Evolutionary conservation across 192 early-diverging fungal genomes (phyloP), one percentile per base, ranked within the genome.

Genomic region (Chytriomyces sp.): DNA sequence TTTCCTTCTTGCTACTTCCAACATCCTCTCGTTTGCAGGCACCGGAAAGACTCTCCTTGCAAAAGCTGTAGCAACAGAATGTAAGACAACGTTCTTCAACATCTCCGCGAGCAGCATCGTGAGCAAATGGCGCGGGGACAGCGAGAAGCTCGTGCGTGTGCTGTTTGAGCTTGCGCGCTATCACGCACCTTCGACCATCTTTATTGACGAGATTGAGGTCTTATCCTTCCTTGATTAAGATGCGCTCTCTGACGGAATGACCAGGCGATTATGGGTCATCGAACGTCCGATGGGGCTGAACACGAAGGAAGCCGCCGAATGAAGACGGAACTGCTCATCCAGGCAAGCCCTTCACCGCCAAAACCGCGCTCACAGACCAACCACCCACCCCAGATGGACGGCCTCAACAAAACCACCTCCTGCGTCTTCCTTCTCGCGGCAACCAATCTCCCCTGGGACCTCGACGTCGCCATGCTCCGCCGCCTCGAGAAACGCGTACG

Each of bases 301-400:
- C 84, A 86, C 59, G 86, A 88, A 77, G 86, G 82, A 22, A 79
- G 77, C 39, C 59, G 83, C 49, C 62, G 86, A 39, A 88, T 88
- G 84, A 88, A 88, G 63, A 88, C 86, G n/a, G 86, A 88, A 64
- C 69, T 88, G 39, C 75, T 88, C 30, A 80, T 88, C 17, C 86
- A 87, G 74, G 77, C 77, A 57, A 32, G 0, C 30, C n/a, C 30
- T 39, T 26, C 36, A 26, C 31, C 25, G 12, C n/a, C 0, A 34
- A 31, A 39, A 5, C 25, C 38, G 37, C 28, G 25, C 19, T 49
- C 28, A 14, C 19, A 25, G 22, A 31, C n/a, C n/a, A n/a, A n/a
- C n/a, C n/a, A n/a, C n/a, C n/a, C n/a, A 44, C n/a, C 1, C n/a
- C 70, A 80, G 82, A 77, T 88, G 59, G 84, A 88, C 54, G 86